A percentile compares a stretch with the other conserved stretches of the same genome.
These are phyloP conservation scores for Moesziomyces sp. DNA, from an alignment of 1,284 basidiomycete species.

Conservation along the genomic window DNA sequence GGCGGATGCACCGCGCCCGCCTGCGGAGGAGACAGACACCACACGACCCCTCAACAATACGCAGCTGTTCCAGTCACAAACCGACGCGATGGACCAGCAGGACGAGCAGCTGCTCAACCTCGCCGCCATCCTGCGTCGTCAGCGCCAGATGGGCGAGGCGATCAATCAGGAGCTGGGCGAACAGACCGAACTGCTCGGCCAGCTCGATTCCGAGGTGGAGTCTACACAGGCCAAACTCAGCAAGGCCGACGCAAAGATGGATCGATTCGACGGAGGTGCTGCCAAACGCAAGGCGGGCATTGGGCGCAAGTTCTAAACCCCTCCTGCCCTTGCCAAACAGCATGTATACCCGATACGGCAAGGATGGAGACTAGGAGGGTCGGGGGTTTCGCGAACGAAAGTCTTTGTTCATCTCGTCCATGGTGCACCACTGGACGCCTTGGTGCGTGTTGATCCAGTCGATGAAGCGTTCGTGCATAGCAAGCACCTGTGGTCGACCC, in stretches of 20 bases:
- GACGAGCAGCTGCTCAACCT: conserved; percentile 83
- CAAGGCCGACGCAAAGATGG: conserved; percentile 82
- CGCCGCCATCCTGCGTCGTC: conserved; percentile 83
- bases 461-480: conserved; percentile 83
- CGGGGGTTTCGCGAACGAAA: conserved; percentile 25
- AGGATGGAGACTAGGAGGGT: not conserved
- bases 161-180: conserved; percentile 84
- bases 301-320: conserved; percentile 22
- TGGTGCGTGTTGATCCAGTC: conserved; percentile 81
- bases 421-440: conserved; percentile 78
- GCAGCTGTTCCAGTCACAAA: conserved; percentile 82
- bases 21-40: conserved; percentile 81
- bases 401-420: conserved; percentile 72
- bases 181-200: conserved; percentile 88
- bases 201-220: conserved; percentile 79
- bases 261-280: conserved; percentile 42
- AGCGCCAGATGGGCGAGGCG: conserved; percentile 85
- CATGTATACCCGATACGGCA: no score
- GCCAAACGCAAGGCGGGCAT: conserved; percentile 28
- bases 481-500: conserved; percentile 75
- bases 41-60: conserved; percentile 87
- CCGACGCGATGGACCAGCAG: conserved; percentile 82
- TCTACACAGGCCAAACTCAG: conserved; percentile 79
- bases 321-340: no score
- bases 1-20: conserved; percentile 31